phyloP scores from a whole-genome alignment of 2,329 filamentous ascomycete genomes.

The Sclerotinia minor region DNA sequence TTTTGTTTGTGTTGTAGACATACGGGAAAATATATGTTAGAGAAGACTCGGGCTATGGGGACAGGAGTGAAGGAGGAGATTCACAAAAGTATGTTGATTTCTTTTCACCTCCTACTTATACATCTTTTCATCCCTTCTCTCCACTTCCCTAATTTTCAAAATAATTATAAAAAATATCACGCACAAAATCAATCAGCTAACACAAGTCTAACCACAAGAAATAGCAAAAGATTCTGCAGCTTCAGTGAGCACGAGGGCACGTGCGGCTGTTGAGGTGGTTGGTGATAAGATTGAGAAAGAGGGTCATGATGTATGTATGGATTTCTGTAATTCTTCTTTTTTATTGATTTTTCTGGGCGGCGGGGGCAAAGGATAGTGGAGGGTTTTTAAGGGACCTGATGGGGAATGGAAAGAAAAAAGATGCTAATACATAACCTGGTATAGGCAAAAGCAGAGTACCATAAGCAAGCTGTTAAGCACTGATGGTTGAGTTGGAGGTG shows the following conservation, averaged over 20 bases:
- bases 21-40: background rate
- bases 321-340: background rate
- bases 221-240: background rate
- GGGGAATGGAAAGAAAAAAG: background rate
- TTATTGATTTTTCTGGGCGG: background rate
- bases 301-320: background rate
- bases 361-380: no score
- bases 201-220: background rate
- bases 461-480: conserved; percentile 2
- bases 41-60: background rate
- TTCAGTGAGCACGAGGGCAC: background rate
- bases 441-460: background rate
- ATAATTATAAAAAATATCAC: no score
- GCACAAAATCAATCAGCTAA: no score
- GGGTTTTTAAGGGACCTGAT: background rate
- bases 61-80: background rate
- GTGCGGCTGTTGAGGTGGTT: background rate
- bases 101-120: background rate
- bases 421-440: background rate
- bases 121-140: background rate
- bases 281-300: conserved; percentile 12
- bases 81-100: background rate
- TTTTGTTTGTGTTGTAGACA: background rate
- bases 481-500: background rate
- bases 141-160: no score